A percentile compares a stretch with the other conserved stretches of the same genome.
phyloP scores from a whole-genome alignment of 345 rosid species.

The Sisymbrium altissimum region DNA sequence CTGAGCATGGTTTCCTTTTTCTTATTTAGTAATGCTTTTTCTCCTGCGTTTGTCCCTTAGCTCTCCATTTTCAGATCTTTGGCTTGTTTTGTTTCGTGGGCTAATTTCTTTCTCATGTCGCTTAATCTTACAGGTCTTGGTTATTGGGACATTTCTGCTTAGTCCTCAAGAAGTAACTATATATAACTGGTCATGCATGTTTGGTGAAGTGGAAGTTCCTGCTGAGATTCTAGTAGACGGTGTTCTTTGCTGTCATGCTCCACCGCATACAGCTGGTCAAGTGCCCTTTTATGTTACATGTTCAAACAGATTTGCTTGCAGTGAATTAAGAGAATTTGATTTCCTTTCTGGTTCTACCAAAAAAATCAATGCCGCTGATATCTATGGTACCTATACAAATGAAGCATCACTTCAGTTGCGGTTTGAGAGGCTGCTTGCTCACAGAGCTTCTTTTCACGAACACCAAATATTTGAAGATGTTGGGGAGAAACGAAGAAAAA shows the following conservation, averaged over 20 bases:
- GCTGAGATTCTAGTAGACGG: conserved; percentile 72
- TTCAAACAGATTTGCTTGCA: conserved; percentile 88
- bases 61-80: conserved; percentile 5
- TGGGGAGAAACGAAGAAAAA: conserved; percentile 44
- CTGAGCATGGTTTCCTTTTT: background rate
- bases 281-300: conserved; percentile 91
- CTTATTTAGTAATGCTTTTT: background rate
- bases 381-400: conserved; percentile 36
- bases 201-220: conserved; percentile 95
- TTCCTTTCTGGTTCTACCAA: conserved; percentile 48
- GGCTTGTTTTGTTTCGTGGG: background rate
- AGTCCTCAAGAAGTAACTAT: conserved; percentile 52
- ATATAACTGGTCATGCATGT: conserved; percentile 91
- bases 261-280: conserved; percentile 58
- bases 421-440: conserved; percentile 56
- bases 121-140: conserved; percentile 52
- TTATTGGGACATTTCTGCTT: conserved; percentile 65
- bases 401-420: conserved; percentile 50
- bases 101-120: background rate
- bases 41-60: background rate
- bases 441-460: conserved; percentile 31
- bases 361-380: conserved; percentile 40
- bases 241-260: conserved; percentile 70
- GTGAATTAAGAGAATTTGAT: conserved; percentile 92
- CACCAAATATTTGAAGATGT: conserved; percentile 41